Evolutionary conservation across 1,139 yeast genomes (phyloP), one percentile per base, ranked within the genome.

Genomic region (Diutina scorzettiae): DNA sequence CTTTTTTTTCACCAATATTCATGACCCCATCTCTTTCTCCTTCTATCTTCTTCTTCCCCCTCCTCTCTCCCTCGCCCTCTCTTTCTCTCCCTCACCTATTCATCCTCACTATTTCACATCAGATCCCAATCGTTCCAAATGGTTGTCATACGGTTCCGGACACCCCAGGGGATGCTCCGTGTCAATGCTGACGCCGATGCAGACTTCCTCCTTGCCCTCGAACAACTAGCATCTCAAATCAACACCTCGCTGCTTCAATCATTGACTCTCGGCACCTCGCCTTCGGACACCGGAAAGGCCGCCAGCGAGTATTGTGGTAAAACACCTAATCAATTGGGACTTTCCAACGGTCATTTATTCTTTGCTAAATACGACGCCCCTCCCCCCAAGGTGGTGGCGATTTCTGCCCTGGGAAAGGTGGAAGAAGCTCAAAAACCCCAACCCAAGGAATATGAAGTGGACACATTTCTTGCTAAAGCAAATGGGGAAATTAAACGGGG

Each of bases 121-220:
- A n/a, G n/a, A n/a, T n/a, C n/a, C n/a, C n/a, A n/a, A n/a, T n/a
- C n/a, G n/a, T n/a, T n/a, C n/a, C n/a, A n/a, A n/a, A 48, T 47
- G 48, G 51, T 64, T 45, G 56, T 91, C 12, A 11, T 34, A 45
- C 71, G 98, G 56, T 85, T 91, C 59, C 73, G 96, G 55, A 70
- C 91, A 31, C 83, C 76, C 51, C 83, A 83, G 52, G 97, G 97
- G 12, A 81, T 79, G 73, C 76, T 75, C 56, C 72, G 97, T 46
- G 69, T 84, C 39, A 58, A 62, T 33, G 76, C 76, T 19, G 76
- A 75, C 17, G 60, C 65, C 3, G 43, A 51, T 0, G 70, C 70
- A n/a, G 62, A 60, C 14, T 78, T 87, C 48, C 59, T 64, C 3
- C 53, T 56, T 0, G 75, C 78, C 1, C 51, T 78, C 20, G 70